Evolutionary conservation across 202 grass and related monocot species (phyloP).

Genomic region (Carex arenaria): DNA sequence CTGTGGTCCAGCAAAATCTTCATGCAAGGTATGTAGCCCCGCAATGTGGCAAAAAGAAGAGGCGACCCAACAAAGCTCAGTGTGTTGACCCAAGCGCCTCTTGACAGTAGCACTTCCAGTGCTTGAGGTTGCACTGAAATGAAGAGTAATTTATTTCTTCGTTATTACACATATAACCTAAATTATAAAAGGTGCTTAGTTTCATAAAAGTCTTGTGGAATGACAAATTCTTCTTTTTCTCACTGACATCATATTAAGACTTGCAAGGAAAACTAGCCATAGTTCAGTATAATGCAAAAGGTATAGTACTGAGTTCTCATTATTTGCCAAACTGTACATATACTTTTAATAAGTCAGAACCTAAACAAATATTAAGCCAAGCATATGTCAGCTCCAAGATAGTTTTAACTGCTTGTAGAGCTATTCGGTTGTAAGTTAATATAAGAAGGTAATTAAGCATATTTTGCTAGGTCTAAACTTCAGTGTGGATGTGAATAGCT

Average conservation of each 20-base stretch:
- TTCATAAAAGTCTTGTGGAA: neutral
- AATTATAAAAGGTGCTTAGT: neutral
- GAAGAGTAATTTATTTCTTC: neutral
- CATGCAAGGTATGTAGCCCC: neutral
- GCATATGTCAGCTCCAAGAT: neutral
- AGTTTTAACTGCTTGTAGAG: neutral
- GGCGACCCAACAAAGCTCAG: neutral
- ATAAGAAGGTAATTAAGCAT: neutral
- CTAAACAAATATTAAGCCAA: neutral
- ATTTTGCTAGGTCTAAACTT: neutral
- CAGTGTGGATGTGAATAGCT: neutral
- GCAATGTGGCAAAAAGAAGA: neutral
- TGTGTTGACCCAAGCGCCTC: neutral
- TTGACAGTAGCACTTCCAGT: neutral
- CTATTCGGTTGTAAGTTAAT: neutral
- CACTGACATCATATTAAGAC: neutral
- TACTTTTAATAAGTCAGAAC: neutral
- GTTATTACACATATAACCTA: neutral
- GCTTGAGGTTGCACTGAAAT: neutral
- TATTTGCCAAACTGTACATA: neutral
- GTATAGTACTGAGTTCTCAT: neutral
- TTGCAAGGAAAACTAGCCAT: neutral
- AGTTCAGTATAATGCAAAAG: neutral
- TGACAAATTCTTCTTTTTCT: neutral
- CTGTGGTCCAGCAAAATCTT: conserved; percentile 8